Evolutionary conservation across 139 green algal species (phyloP), one percentile per base, ranked within the genome.

Genomic region (Coelastrella sp.): DNA sequence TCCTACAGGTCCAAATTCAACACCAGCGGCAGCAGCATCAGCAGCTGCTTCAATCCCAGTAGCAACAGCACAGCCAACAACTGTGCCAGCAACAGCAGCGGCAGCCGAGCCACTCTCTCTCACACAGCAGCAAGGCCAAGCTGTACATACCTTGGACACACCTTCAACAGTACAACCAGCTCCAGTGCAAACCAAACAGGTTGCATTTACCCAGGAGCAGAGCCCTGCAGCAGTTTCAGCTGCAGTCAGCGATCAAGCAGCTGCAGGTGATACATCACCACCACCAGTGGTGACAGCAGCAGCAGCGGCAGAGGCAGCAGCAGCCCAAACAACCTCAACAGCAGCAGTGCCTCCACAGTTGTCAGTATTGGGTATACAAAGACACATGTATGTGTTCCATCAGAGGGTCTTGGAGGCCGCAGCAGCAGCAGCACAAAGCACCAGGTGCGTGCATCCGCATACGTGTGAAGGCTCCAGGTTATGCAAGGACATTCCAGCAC

Each of bases 321-420:
- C 75, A 69, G 3, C 23, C n/a, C n/a, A n/a, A n/a, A n/a, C n/a
- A n/a, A n/a, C 59, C 60, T 23, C 50, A 74, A 38, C 30, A 81
- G 73, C 73, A 81, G 73, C 43, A 0, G 59, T 43, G 34, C 35
- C 23, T 5, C 62, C 60, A 60, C 30, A 34, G 37, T 35, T 86
- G 37, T 35, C 35, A 21, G 66, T 67, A 2, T 7, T 86, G 6
- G 80, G 67, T 15, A 45, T 86, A 21, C 37, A 35, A n/a, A 25
- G 13, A 2, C 35, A 32, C 21, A 27, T 86, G n/a, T 43, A 41
- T 15, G 80, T 86, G 2, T 86, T 86, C 67, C 37, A 69, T 13
- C 80, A 86, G 8, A 15, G 35, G 23, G 48, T 50, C 5, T 25
- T 86, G 7, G 80, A 86, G 27, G 80, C 80, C 11, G 80, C 80